phyloP scores from a whole-genome alignment of 1,139 yeast species.

The Suhomyces taliae region DNA sequence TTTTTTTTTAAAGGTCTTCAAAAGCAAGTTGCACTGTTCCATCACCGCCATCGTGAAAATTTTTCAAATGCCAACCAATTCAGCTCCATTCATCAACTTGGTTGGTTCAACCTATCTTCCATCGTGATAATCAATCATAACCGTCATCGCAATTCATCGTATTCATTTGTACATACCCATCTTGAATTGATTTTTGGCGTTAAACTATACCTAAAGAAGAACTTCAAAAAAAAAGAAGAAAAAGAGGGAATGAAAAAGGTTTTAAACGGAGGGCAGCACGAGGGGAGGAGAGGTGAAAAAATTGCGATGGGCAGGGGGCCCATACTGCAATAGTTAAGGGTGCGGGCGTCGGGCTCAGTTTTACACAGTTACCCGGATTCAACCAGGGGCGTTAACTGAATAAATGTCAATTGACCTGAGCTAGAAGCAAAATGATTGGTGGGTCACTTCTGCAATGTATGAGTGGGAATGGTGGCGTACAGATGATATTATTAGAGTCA shows the following conservation, averaged over 20 bases:
- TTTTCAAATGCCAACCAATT: not conserved
- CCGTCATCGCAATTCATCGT: too few relatives aligned
- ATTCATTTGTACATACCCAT: slow-evolving; percentile 38
- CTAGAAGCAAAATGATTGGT: not conserved
- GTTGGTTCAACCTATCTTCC: too few relatives aligned
- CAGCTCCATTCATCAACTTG: too few relatives aligned
- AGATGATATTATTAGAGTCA: too few relatives aligned
- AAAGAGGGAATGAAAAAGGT: slow-evolving; percentile 20
- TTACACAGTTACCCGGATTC: slow-evolving; percentile 16
- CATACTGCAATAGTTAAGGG: slow-evolving; percentile 3
- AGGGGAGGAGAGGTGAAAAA: slow-evolving; percentile 17
- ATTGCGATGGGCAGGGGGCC: slow-evolving; percentile 11
- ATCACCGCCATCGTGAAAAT: not conserved
- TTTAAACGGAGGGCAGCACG: slow-evolving; percentile 20
- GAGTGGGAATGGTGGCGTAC: not conserved
- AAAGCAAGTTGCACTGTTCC: too few relatives aligned
- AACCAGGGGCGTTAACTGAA: slow-evolving; percentile 11
- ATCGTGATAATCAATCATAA: too few relatives aligned
- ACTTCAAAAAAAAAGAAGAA: slow-evolving; percentile 16
- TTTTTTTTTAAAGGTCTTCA: too few relatives aligned
- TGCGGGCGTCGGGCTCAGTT: slow-evolving; percentile 12
- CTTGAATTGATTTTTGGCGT: slow-evolving; percentile 25
- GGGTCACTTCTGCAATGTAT: not conserved
- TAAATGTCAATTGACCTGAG: not conserved
- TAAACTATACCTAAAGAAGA: slow-evolving; percentile 20